A percentile compares a stretch with the other conserved stretches of the same genome.
phyloP scores from a whole-genome alignment of 768 basidiomycete species.

The Pholiota molesta region DNA sequence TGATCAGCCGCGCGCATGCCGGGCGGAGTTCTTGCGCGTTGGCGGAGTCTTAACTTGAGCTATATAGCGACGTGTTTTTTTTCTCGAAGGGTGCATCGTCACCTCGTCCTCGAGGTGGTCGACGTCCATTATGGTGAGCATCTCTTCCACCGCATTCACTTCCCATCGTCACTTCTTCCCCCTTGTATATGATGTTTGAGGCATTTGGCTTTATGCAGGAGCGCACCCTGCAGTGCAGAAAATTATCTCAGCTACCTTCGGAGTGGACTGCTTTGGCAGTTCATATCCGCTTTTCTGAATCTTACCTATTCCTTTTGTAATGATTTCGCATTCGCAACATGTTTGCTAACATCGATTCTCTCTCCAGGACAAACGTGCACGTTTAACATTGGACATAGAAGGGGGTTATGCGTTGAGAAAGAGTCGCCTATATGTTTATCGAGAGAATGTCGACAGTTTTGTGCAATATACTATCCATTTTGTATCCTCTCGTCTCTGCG shows the following conservation, averaged over 20 bases:
- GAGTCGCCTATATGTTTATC: no score
- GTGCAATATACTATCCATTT: no score
- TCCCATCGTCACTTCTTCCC: neutral
- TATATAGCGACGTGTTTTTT: constrained; percentile 18
- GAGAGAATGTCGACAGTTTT: no score
- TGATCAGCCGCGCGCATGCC: constrained; percentile 15
- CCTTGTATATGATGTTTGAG: constrained; percentile 76
- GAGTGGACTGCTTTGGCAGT: constrained; percentile 51
- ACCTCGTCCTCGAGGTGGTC: constrained; percentile 10
- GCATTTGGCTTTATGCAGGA: constrained; percentile 90
- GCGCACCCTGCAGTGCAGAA: constrained; percentile 77
- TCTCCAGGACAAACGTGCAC: neutral
- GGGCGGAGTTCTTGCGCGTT: constrained; percentile 24
- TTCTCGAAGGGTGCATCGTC: neutral
- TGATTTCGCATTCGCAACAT: neutral
- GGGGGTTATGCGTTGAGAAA: no score
- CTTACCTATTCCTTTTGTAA: constrained; percentile 7
- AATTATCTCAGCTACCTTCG: constrained; percentile 91
- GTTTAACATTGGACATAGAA: no score
- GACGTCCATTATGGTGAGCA: constrained; percentile 29
- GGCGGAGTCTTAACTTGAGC: constrained; percentile 33
- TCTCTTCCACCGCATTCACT: constrained; percentile 9
- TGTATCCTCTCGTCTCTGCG: no score
- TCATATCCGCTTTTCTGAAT: constrained; percentile 47
- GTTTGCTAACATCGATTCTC: neutral